A percentile compares a stretch with the other conserved stretches of the same genome.
phyloP scores from a whole-genome alignment of 345 rosid species.

The Citrus mangshanensis region DNA sequence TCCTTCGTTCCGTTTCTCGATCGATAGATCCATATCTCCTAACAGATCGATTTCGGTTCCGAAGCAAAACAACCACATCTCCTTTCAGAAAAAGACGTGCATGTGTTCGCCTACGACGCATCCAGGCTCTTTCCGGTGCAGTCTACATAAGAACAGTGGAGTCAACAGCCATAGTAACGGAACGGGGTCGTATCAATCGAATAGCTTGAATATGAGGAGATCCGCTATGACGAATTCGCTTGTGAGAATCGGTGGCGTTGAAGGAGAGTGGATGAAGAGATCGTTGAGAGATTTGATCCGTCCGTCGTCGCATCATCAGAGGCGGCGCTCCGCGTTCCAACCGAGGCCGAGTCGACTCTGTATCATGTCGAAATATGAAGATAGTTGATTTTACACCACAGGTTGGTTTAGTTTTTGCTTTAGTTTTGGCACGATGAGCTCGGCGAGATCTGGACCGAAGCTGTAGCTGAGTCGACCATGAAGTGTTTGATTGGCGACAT shows the following conservation, averaged over 20 bases:
- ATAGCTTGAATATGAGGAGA: slow-evolving; percentile 68
- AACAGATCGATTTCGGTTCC: slow-evolving; percentile 48
- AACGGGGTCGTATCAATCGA: slow-evolving; percentile 37
- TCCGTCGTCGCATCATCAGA: slow-evolving; percentile 84
- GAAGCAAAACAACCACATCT: slow-evolving; percentile 32
- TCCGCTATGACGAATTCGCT: slow-evolving; percentile 91
- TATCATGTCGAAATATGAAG: slow-evolving; percentile 53
- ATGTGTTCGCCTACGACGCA: slow-evolving; percentile 94
- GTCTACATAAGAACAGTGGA: slow-evolving; percentile 54
- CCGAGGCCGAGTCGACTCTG: slow-evolving; percentile 74
- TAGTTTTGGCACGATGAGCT: background rate
- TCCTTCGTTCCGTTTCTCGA: slow-evolving; percentile 50
- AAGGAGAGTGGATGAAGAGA: slow-evolving; percentile 88
- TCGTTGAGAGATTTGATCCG: slow-evolving; percentile 81
- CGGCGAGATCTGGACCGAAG: background rate
- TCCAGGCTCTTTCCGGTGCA: slow-evolving; percentile 82
- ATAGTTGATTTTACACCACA: slow-evolving; percentile 19
- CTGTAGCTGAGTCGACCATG: slow-evolving; percentile 18
- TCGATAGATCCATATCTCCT: slow-evolving; percentile 60
- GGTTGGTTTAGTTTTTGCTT: slow-evolving; percentile 31
- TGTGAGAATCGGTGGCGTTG: slow-evolving; percentile 91
- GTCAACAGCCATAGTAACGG: slow-evolving; percentile 24
- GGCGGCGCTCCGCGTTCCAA: slow-evolving; percentile 58
- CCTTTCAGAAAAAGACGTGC: slow-evolving; percentile 49
- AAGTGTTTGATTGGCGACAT: slow-evolving; percentile 21